Evolutionary conservation across 345 rosid genomes (phyloP), one percentile per base, ranked within the genome.

Genomic region (Brassica carinata): DNA sequence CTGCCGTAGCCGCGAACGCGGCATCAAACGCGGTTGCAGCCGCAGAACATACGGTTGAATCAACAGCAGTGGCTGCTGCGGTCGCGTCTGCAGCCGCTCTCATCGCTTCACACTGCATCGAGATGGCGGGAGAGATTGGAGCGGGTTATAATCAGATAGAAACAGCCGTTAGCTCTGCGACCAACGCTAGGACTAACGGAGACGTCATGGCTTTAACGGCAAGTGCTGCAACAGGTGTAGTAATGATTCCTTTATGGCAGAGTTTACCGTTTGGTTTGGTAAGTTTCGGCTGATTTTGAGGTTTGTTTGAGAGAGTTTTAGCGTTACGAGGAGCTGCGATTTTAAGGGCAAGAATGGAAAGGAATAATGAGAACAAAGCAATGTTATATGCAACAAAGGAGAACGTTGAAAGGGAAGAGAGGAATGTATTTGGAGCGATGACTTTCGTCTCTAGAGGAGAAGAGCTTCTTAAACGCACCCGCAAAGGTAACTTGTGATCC

Each of bases 161-260:
- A 13, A 57, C 88, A 0, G 95, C 82, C 5, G 92, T 94, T 62
- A 88, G 86, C 88, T 94, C 97, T 17, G 95, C 98, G 9, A 84
- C 90, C 18, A 94, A 87, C 55, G 94, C 92, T 17, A 92, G 80
- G 85, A 89, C 88, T 64, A 91, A 86, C 72, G 97, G 98, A 61
- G 97, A 94, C 78, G 83, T 94, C 84, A 91, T 94, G 93, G 90
- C 97, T 82, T 80, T 94, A 80, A 94, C 98, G 19, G 97, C 98
- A 3, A 95, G 94, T 69, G 97, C 98, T 81, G 97, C 98, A 30
- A 94, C 98, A 85, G 98, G 98, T 48, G 98, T 92, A 84, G 11
- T 27, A 15, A 13, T 13, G n/a, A 45, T 45, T 45, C 0, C 14
- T 45, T 11, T 45, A 45, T 0, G 15, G 55, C 55, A 4, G 14